Evolutionary conservation across 2,329 filamentous ascomycete genomes (phyloP).

Genomic region (Fusarium musae): DNA sequence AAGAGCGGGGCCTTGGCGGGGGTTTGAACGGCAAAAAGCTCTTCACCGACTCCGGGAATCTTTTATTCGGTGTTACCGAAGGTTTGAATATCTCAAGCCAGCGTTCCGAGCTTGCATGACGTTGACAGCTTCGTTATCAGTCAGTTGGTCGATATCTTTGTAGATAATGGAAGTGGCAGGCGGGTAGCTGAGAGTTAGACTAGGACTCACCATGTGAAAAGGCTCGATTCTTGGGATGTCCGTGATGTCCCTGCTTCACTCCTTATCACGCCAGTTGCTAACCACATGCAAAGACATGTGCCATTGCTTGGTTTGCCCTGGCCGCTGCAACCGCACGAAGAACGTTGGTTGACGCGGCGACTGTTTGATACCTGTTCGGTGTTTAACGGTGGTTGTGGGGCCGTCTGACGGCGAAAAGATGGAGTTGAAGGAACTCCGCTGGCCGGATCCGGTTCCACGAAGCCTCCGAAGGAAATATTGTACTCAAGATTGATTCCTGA

Average conservation of each 20-base stretch:
- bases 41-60: slow-evolving; percentile 23
- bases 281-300: background rate
- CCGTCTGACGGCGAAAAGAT: slow-evolving; percentile 30
- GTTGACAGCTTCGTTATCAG: background rate
- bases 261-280: background rate
- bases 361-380: background rate
- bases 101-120: slow-evolving; percentile 3
- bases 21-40: slow-evolving; percentile 1
- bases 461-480: slow-evolving; percentile 1
- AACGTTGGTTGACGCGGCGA: slow-evolving; percentile 9
- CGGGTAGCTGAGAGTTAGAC: background rate
- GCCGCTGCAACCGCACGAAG: slow-evolving; percentile 14
- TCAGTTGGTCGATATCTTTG: background rate
- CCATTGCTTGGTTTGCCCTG: background rate
- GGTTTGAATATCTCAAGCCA: background rate
- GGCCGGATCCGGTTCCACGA: slow-evolving; percentile 27
- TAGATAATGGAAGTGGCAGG: background rate
- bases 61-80: slow-evolving; percentile 19
- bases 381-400: slow-evolving; percentile 18
- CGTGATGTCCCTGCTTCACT: background rate
- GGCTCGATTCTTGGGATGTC: background rate
- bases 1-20: slow-evolving; percentile 18
- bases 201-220: background rate
- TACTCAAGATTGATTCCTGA: background rate
- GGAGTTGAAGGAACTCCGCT: slow-evolving; percentile 14